Base-by-base conservation (phyloP, 75 land plant species). In the Larix kaempferi region DNA sequence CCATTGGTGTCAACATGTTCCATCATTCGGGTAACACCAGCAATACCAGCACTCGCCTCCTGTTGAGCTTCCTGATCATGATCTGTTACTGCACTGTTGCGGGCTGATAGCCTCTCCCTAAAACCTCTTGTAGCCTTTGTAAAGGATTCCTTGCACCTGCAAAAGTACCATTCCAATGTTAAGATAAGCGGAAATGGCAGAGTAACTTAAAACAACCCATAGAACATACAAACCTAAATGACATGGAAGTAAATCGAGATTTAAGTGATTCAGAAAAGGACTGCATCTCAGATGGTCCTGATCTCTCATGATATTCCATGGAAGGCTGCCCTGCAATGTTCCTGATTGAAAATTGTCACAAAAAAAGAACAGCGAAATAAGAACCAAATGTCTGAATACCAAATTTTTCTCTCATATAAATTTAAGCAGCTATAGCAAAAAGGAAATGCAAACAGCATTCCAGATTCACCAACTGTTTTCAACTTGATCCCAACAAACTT, bases 41-140 rank as follows among this genome's bases (percentile, higher is more conserved):
- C 89, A 59, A 82, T 81, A 78, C 89, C 89, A 8, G 77, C 82
- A 89, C 83, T 87, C 13, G 78, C 81, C n/a, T 87, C 91, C 81
- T 84, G 81, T 66, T 76, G 74, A 73, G 78, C 86, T 75, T 89
- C 89, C 76, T 82, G 59, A 19, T 86, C 81, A 63, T 65, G 13
- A 54, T 86, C 89, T 52, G 85, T 13, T 76, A 79, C 62, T 19
- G 89, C 67, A 59, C 78, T 44, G 61, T 81, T 90, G 26, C 94
- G 92, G 49, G 89, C 83, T 49, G 88, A 88, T 33, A 90, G 76
- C 78, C 91, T 88, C 81, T 96, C 99, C 80, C 87, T 88, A 88
- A 93, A 96, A 21, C 99, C 92, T 82, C 91, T 80, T 33, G 99
- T 94, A 71, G 89, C 90, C 84, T 94, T 96, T 29, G 91, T 74